Base-by-base conservation (phyloP, 1,284 basidiomycete species). In the Anthracocystis panici-leucophaei region DNA sequence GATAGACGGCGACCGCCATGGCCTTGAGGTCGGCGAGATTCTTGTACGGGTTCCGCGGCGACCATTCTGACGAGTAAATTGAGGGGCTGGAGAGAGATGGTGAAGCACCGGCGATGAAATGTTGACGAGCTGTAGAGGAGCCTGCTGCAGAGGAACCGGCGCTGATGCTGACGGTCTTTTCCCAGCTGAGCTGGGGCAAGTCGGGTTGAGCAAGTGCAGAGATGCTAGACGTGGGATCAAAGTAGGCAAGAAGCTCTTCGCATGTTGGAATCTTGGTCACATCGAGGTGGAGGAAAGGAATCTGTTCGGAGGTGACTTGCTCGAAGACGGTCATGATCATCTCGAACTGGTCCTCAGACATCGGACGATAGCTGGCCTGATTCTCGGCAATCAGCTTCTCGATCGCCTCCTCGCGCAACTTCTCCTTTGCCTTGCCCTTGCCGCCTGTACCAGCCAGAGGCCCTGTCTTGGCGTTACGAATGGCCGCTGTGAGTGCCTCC, bases 311-410 rank as follows among this genome's bases (percentile, higher is more conserved):
- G 0, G 94, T 93, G 55, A 92, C 89, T 82, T 92, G 92, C 87
- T 99, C 96, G 81, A 97, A 92, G 45, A 97, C 87, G 49, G 93
- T 94, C 93, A 98, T 96, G 67, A 97, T 90, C 74, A 95, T 89
- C 86, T 99, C 97, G 77, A 98, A 96, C 77, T 94, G 91, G 79
- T 97, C 94, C 83, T 97, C 94, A 4, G 89, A 89, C 20, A 84
- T 75, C 41, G 67, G 29, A n/a, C 70, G 60, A 38, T 75, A 75
- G 67, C 97, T 77, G 9, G 67, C 92, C 60, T 88, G 84, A 16
- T 92, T 84, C 2, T 86, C 82, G 8, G 79, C 59, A 1, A 83
- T 81, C 2, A 84, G 77, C 14, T 81, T 81, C 10, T 81, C 77
- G 14, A 90, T 89, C 54, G 90, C 89, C 72, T 87, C 87, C 58